Evolutionary conservation across 495 filamentous ascomycete genomes (phyloP), one percentile per base, ranked within the genome.

Genomic region (Neurospora sublineolata): DNA sequence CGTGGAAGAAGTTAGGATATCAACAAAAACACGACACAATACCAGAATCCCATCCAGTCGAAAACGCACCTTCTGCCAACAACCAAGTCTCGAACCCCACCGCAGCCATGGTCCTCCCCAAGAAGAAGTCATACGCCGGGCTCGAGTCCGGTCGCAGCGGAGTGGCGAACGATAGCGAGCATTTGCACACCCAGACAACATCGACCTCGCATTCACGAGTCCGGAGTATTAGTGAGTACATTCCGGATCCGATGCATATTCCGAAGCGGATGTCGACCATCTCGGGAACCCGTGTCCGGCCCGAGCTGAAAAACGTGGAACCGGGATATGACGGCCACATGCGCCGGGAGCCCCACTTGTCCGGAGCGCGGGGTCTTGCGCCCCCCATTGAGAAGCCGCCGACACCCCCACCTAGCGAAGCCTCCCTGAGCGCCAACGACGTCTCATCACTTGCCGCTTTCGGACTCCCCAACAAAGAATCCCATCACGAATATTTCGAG

Each of bases 221-320:
- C 76, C 86, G 94, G 76, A 97, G 93, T 81, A 82, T 93, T 37
- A 97, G 93, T 80, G 94, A 97, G 74, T 96, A 96, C 79, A 85
- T 89, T 11, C 93, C 94, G 14, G 90, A 93, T 44, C 83, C 87
- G 4, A 83, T 90, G 67, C 83, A 87, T 33, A 85, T 91, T 67
- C 84, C 89, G 0, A 91, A 89, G 72, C 87, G 94, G 30, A 89
- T 91, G 69, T 86, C 92, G 70, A 92, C 90, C 1, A 89, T 95
- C 36, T 91, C 90, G 10, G 88, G 87, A 0, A 82, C 86, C 69
- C 82, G 74, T 77, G 82, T 73, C 76, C 86, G 79, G 74, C 79
- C 67, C 69, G 83, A 85, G 70, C 83, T 83, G 37, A 81, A 85
- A n/a, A 83, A 84, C 46, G 80, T 81, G 12, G 78, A 81, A 38